Evolutionary conservation across 2,329 filamentous ascomycete genomes (phyloP).

Genomic region (Fusarium caatingaense): DNA sequence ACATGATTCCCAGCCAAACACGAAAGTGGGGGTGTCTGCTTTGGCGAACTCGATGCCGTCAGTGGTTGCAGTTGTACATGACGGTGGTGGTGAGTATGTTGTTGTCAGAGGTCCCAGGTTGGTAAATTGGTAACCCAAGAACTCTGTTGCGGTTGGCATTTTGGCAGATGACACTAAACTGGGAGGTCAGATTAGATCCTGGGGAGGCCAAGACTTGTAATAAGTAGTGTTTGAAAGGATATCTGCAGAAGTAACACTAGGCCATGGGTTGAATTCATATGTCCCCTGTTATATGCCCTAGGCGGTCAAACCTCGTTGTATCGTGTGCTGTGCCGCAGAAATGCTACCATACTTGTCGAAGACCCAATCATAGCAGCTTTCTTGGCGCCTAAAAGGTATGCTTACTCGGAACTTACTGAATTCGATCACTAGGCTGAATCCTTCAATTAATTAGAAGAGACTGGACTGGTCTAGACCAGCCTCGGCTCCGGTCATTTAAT

Average conservation of each 20-base stretch:
- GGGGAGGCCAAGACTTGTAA: background rate
- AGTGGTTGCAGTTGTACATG: slow-evolving; percentile 31
- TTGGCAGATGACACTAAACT: background rate
- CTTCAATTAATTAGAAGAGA: background rate
- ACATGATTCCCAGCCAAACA: slow-evolving; percentile 24
- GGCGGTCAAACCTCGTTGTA: background rate
- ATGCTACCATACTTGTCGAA: background rate
- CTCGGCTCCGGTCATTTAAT: background rate
- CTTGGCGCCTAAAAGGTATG: background rate
- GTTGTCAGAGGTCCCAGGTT: slow-evolving; percentile 49
- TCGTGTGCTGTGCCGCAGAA: background rate
- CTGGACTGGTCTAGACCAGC: background rate
- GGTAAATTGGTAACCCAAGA: slow-evolving; percentile 35
- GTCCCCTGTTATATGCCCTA: background rate
- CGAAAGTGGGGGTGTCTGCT: background rate
- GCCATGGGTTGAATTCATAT: background rate
- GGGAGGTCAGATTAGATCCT: background rate
- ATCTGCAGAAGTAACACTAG: background rate
- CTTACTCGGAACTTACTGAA: background rate
- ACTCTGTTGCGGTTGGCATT: slow-evolving; percentile 43
- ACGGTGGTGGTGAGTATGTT: slow-evolving; percentile 41
- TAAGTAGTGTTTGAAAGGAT: background rate
- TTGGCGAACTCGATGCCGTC: slow-evolving; percentile 14
- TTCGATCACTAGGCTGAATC: background rate
- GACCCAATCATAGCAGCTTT: background rate